Percentiles rank a stretch among this genome's conserved stretches.
These are phyloP conservation scores for Torrubiella hemipterigena DNA, from an alignment of 2,329 filamentous ascomycete species.

Conservation along the genomic window DNA sequence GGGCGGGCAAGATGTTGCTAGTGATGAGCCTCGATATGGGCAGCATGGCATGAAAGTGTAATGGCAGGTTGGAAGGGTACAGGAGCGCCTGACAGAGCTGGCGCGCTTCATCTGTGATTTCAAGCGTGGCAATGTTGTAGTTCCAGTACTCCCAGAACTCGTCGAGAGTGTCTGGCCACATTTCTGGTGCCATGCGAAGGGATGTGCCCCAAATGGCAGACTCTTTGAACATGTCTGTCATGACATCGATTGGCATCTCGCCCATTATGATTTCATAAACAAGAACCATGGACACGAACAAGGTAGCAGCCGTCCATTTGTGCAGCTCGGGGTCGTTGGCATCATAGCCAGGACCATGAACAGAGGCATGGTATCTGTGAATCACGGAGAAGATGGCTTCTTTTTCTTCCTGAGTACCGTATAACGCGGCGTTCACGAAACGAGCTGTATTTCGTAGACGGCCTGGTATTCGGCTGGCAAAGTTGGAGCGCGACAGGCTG, in stretches of 20 bases:
- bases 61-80: constrained; percentile 12
- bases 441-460: constrained; percentile 24
- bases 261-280: constrained; percentile 23
- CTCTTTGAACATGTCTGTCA: constrained; percentile 15
- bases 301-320: constrained; percentile 26
- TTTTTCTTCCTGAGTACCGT: constrained; percentile 20
- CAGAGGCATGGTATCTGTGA: constrained; percentile 18
- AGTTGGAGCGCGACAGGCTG: constrained; percentile 24
- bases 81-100: constrained; percentile 13
- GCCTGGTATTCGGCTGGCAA: constrained; percentile 20
- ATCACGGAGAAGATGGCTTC: constrained; percentile 21
- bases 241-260: constrained; percentile 13
- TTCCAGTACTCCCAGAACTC: constrained; percentile 26
- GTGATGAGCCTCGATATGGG: constrained; percentile 11
- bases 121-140: constrained; percentile 17
- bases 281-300: constrained; percentile 22
- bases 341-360: constrained; percentile 19
- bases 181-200: constrained; percentile 17
- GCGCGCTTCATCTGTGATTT: constrained; percentile 18
- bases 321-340: constrained; percentile 24
- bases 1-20: constrained; percentile 8
- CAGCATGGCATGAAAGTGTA: constrained; percentile 9
- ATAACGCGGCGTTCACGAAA: constrained; percentile 25
- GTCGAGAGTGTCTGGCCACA: constrained; percentile 21
- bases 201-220: constrained; percentile 16